These are phyloP conservation scores for Aspergillus conjunctus DNA, from an alignment of 495 filamentous ascomycete species.

Conservation along the genomic window DNA sequence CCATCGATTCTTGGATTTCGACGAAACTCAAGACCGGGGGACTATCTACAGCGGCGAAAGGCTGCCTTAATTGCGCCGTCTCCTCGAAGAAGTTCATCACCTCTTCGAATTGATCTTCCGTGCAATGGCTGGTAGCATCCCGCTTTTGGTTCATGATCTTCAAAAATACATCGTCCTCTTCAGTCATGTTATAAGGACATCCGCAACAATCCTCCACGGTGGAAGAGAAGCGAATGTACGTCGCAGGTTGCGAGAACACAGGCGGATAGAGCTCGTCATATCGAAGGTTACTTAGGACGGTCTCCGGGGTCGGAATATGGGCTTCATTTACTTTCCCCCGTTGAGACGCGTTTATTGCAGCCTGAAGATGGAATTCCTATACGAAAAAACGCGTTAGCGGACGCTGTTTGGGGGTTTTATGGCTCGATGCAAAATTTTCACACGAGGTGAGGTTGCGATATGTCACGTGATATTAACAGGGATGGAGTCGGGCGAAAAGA, in stretches of 20 bases:
- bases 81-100: conserved; percentile 95
- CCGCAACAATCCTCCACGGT: conserved; percentile 94
- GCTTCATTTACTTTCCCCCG: conserved; percentile 72
- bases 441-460: conserved; percentile 30
- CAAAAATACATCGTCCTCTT: conserved; percentile 84
- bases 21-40: conserved; percentile 78
- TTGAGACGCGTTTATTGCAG: conserved; percentile 77
- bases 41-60: conserved; percentile 82
- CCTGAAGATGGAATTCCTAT: conserved; percentile 98
- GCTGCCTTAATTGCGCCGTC: conserved; percentile 75
- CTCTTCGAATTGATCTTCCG: conserved; percentile 87
- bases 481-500: conserved; percentile 42
- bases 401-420: conserved; percentile 24
- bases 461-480: conserved; percentile 58
- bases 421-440: conserved; percentile 34
- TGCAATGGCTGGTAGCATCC: conserved; percentile 63
- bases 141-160: conserved; percentile 79
- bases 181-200: conserved; percentile 87
- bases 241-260: conserved; percentile 76
- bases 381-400: conserved; percentile 25
- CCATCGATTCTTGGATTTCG: conserved; percentile 76
- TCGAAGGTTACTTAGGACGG: conserved; percentile 68
- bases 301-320: conserved; percentile 86
- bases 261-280: conserved; percentile 88
- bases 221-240: conserved; percentile 96